Evolutionary conservation across 345 rosid genomes (phyloP).

Genomic region (Eucalyptus erythrocorys): DNA sequence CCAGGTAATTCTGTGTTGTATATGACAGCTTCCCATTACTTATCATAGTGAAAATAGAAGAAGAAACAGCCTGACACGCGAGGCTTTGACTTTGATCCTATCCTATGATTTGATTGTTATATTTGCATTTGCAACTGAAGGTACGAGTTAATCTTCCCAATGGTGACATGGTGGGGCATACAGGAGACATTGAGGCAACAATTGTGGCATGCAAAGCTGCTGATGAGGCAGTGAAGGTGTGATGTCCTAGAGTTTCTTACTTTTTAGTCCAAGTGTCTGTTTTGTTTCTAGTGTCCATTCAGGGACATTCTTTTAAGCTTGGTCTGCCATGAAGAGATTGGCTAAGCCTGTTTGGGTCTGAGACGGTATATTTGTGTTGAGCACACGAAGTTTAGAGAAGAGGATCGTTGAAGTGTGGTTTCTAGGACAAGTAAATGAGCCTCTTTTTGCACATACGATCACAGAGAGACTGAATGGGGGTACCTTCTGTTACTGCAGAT

Average conservation of each 20-base stretch:
- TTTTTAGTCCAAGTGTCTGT: neutral
- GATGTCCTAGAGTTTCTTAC: neutral
- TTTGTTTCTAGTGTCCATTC: neutral
- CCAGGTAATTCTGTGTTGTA: constrained; percentile 36
- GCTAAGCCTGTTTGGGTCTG: neutral
- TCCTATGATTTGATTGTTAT: neutral
- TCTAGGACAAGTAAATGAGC: neutral
- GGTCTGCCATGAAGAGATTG: neutral
- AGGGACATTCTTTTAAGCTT: neutral
- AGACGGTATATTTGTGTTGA: neutral
- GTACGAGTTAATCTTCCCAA: constrained; percentile 88
- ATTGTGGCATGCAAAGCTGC: constrained; percentile 87
- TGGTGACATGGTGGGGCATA: constrained; percentile 97
- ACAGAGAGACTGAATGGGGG: neutral
- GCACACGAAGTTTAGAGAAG: neutral
- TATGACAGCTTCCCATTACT: neutral
- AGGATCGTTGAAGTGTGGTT: neutral
- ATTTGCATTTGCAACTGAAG: constrained; percentile 13
- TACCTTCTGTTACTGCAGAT: constrained; percentile 34
- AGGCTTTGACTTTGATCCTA: neutral
- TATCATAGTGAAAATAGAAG: neutral
- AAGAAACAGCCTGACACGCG: neutral
- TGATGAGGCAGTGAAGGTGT: constrained; percentile 85
- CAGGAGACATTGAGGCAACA: constrained; percentile 85
- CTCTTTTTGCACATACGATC: neutral